Conservation (phyloP, 2,329 filamentous ascomycete species). For the Penicillium hesseltinei region DNA sequence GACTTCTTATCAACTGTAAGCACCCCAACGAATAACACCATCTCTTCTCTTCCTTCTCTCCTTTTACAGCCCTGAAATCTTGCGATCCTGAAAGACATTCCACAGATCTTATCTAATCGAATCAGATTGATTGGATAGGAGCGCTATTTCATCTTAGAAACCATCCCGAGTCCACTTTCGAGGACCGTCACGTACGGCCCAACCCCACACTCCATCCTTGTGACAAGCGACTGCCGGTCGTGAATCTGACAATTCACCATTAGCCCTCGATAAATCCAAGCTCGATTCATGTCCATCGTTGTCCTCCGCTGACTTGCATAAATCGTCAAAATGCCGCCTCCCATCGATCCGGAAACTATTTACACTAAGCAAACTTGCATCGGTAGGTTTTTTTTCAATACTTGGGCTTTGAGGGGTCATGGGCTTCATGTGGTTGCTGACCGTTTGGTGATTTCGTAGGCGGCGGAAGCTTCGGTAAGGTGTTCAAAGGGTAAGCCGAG, state of each 20-base stretch:
- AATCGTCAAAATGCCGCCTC: conserved; percentile 45
- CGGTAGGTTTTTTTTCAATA: conserved; percentile 50
- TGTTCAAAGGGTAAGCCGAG: conserved; percentile 82
- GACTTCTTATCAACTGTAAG: background rate
- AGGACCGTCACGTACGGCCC: background rate
- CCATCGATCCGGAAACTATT: conserved; percentile 79
- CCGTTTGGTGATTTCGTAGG: conserved; percentile 51
- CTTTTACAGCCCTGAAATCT: background rate
- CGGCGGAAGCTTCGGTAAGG: conserved; percentile 96
- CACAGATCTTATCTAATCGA: background rate
- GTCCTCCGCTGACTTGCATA: conserved; percentile 4
- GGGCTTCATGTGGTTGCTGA: background rate
- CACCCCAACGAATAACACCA: background rate
- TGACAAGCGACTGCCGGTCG: background rate
- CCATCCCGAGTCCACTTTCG: background rate
- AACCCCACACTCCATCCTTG: background rate
- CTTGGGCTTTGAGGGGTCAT: background rate
- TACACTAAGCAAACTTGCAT: conserved; percentile 94
- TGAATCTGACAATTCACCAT: background rate
- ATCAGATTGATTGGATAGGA: background rate
- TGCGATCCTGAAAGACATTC: background rate
- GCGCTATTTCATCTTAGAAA: background rate
- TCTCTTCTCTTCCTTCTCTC: background rate
- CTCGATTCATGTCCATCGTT: background rate
- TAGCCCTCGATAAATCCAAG: background rate